Percentiles rank a stretch among this genome's conserved stretches.
Evolutionary conservation across 768 basidiomycete species (phyloP).

Genomic region (Mycena capillaripes): DNA sequence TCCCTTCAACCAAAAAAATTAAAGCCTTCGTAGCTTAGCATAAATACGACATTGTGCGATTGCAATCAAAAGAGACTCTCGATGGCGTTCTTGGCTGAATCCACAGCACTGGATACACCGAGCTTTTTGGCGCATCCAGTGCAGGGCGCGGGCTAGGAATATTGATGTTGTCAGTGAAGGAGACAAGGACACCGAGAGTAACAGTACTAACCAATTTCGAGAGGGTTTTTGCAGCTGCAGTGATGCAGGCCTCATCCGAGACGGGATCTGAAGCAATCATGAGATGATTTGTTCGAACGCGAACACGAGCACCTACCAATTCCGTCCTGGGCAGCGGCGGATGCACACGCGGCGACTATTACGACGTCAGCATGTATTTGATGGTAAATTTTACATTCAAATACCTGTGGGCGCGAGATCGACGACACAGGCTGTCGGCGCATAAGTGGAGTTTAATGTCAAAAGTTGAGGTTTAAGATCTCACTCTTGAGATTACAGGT

Average conservation of each 20-base stretch:
- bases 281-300: not conserved
- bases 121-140: slow-evolving; percentile 2
- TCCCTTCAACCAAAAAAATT: not conserved
- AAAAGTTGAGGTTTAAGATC: not conserved
- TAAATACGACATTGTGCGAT: not conserved
- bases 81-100: slow-evolving; percentile 8
- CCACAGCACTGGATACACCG: not conserved
- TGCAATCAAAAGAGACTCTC: slow-evolving; percentile 3
- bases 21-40: not conserved
- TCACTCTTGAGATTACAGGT: slow-evolving; percentile 11
- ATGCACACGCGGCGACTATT: not conserved
- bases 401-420: slow-evolving; percentile 13
- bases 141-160: not conserved
- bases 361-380: not conserved
- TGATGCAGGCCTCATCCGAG: not conserved
- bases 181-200: not conserved
- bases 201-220: not conserved
- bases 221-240: not conserved
- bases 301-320: not conserved
- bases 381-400: not conserved
- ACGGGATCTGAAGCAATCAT: not conserved
- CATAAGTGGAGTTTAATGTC: not conserved
- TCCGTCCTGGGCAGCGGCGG: slow-evolving; percentile 8
- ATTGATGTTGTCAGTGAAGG: not conserved
- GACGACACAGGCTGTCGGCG: not conserved